Evolutionary conservation across 2,329 filamentous ascomycete species (phyloP).

Genomic region (Pseudogymnoascus sp.): DNA sequence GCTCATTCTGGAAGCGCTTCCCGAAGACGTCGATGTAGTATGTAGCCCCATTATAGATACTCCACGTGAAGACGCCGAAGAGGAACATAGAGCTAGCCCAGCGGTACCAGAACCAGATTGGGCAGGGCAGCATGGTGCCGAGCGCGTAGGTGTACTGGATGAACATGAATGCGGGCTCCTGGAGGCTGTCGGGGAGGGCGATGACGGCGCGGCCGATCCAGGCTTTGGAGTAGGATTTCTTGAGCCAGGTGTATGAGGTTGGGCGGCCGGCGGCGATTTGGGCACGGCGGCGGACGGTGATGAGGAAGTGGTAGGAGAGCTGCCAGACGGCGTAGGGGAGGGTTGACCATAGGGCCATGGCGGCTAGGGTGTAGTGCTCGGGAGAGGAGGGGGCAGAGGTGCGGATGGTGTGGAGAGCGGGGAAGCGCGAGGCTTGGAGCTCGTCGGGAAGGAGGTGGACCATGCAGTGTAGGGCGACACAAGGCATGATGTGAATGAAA

Average conservation of each 20-base stretch:
- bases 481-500: slow-evolving; percentile 99
- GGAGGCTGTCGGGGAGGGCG: slow-evolving; percentile 62
- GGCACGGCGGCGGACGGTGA: slow-evolving; percentile 86
- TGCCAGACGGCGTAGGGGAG: slow-evolving; percentile 93
- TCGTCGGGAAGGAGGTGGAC: slow-evolving; percentile 69
- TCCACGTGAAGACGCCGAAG: slow-evolving; percentile 80
- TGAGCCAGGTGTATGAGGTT: slow-evolving; percentile 96
- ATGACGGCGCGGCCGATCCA: slow-evolving; percentile 85
- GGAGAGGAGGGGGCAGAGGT: slow-evolving; percentile 58
- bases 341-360: slow-evolving; percentile 92
- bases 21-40: slow-evolving; percentile 99
- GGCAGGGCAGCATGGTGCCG: slow-evolving; percentile 88
- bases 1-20: slow-evolving; percentile 90
- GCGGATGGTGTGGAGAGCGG: slow-evolving; percentile 78
- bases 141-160: slow-evolving; percentile 92
- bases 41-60: slow-evolving; percentile 91
- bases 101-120: slow-evolving; percentile 86
- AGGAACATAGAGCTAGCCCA: slow-evolving; percentile 74
- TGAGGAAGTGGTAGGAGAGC: slow-evolving; percentile 84
- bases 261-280: slow-evolving; percentile 94
- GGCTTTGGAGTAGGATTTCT: slow-evolving; percentile 79
- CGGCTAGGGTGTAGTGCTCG: slow-evolving; percentile 67
- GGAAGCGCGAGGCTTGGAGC: slow-evolving; percentile 62
- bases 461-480: slow-evolving; percentile 83
- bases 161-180: slow-evolving; percentile 88